These are phyloP conservation scores for Polygonum aviculare DNA, from an alignment of 148 eudicot species.

Conservation along the genomic window DNA sequence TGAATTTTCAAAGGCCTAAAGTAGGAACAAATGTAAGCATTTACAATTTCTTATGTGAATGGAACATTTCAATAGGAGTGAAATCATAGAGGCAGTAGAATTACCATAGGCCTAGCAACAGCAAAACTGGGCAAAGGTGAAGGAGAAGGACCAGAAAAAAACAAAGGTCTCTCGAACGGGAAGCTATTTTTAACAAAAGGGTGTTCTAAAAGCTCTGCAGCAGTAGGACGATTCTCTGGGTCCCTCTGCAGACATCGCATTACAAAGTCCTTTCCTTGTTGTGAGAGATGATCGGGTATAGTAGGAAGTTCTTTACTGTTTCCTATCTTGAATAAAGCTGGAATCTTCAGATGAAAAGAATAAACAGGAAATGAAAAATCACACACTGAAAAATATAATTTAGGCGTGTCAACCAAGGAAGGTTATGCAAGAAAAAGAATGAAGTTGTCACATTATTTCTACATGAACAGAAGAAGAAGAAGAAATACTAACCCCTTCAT, in stretches of 20 bases:
- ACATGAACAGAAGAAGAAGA: background rate
- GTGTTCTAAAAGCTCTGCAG: constrained; percentile 51
- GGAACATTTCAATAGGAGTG: background rate
- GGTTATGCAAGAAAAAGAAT: background rate
- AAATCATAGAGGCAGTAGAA: background rate
- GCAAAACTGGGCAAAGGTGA: constrained; percentile 1
- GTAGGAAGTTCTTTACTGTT: constrained; percentile 69
- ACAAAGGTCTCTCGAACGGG: constrained; percentile 25
- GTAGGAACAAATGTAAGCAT: background rate
- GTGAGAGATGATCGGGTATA: constrained; percentile 56
- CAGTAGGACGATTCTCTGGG: constrained; percentile 50
- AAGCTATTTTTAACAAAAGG: constrained; percentile 39
- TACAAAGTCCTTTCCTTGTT: constrained; percentile 55
- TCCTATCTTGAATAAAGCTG: constrained; percentile 72
- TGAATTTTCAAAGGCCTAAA: background rate
- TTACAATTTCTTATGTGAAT: background rate
- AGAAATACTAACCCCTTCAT: constrained; percentile 60
- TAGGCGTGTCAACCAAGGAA: background rate
- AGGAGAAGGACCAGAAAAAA: constrained; percentile 18
- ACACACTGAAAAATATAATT: background rate
- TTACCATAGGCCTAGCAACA: constrained; percentile 7
- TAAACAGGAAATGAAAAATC: background rate
- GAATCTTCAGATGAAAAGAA: constrained; percentile 33
- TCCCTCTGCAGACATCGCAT: constrained; percentile 50
- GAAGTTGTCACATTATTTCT: background rate